Base-by-base conservation (phyloP, 1,139 yeast species). In the Pichia norvegensis region DNA sequence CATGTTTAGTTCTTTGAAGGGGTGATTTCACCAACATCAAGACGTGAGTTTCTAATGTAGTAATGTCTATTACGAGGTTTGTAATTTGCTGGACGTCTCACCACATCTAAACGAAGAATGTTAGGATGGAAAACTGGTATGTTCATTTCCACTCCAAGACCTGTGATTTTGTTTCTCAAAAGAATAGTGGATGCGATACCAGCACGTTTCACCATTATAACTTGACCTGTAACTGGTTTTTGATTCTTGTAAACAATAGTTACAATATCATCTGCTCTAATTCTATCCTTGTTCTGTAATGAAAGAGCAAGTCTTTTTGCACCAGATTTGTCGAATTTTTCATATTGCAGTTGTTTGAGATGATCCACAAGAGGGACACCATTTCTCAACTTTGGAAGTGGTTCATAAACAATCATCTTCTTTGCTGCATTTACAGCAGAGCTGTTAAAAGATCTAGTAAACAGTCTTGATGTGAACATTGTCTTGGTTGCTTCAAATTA, bases 181-280 rank as follows among this genome's bases (percentile, higher is more conserved):
- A 86, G 69, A 25, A 88, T 67, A 53, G 84, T 82, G 25, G 92
- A 75, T 43, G 86, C 87, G 41, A 83, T 68, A 40, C 78, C 81
- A 52, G 77, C 72, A 62, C 88, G 75, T 61, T 83, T 85, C 51
- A 87, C 73, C 51, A 85, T 88, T 43, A 88, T 67, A 2, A 86
- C 77, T 65, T 82, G 81, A 9, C 97, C 97, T 27, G 80, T 72
- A 49, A 85, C 64, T 39, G 76, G 74, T 46, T 79, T 77, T 51
- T 85, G 76, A 61, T 84, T 85, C 55, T 71, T 72, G 61, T 85
- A 87, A 25, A 82, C 77, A 13, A 88, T 83, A 55, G 85, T 79
- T 38, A 88, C 79, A 37, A 86, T 73, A 62, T 88, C 97, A 10
- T 95, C 97, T 1, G 95, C 76, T 52, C 85, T 73, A 38, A 87